Base-by-base conservation (phyloP, 768 basidiomycete genomes). In the Tricholoma sp. region DNA sequence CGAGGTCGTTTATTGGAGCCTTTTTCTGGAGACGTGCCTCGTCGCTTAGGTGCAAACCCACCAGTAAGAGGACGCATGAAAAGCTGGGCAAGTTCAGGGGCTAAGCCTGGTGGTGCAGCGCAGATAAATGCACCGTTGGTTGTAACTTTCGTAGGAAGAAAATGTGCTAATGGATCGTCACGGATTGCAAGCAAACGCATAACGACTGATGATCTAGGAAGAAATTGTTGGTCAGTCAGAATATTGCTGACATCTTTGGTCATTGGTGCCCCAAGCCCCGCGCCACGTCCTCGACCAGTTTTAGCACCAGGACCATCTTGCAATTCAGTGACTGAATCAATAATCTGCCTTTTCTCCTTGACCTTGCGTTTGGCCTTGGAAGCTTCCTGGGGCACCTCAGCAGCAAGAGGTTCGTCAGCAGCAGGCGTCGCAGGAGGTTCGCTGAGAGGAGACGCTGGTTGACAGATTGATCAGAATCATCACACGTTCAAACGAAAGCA, bases 261-360 rank as follows among this genome's bases (percentile, higher is more conserved):
- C 41, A 84, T 77, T 41, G 80, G 82, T 31, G 78, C 77, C 20
- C 81, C 82, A 20, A 85, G 68, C 20, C 75, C 77, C 52, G 72
- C 76, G 29, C 72, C 72, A 29, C 80, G 77, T n/a, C 84, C 80
- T 47, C 86, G 81, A 41, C 83, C 80, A 51, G 76, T 68, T 58
- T 77, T 74, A 6, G 75, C 74, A 24, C 82, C 80, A 24, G 80
- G 81, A 2, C 84, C 84, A 56, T 84, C 84, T 42, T 80, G 78
- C 44, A 94, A 80, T 70, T 98, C 94, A 6, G 89, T 94, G 44
- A 92, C 82, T n/a, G 83, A 80, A 68, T 98, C 95, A 54, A 96
- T 89, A 45, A 94, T 91, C 61, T 91, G 88, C 70, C 89, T 95
- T 78, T 87, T 91, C 65, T 88, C 86, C 61, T 82, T 84, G 34